Conservation (phyloP, 805 yeast species). For the Kodamaea kaohsiungensis region DNA sequence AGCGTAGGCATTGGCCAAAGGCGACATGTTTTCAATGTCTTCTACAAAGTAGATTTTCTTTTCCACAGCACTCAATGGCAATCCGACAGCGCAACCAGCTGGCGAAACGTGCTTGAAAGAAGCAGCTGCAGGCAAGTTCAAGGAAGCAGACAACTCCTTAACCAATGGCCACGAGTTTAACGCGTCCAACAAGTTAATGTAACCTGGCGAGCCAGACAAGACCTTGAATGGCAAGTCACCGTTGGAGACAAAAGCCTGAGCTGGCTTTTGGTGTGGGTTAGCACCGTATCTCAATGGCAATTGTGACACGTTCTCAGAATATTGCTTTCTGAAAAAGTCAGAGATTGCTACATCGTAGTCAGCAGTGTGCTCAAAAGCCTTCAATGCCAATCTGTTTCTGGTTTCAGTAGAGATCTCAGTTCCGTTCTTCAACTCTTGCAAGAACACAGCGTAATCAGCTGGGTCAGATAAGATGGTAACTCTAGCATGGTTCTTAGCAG, state of each 20-base stretch:
- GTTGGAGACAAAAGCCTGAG: conserved; percentile 88
- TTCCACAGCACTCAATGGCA: conserved; percentile 88
- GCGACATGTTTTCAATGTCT: conserved; percentile 92
- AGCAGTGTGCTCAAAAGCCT: conserved; percentile 98
- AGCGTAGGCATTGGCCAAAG: conserved; percentile 96
- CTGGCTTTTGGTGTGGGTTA: conserved; percentile 99
- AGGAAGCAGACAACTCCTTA: conserved; percentile 90
- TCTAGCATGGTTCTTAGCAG: conserved; percentile 97
- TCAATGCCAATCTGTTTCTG: conserved; percentile 84
- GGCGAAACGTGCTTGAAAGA: conserved; percentile 99
- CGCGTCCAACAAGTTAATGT: conserved; percentile 94
- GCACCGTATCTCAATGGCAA: conserved; percentile 97
- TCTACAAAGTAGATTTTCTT: conserved; percentile 94
- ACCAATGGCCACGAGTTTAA: conserved; percentile 98
- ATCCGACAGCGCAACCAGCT: conserved; percentile 97
- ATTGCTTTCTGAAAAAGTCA: conserved; percentile 96
- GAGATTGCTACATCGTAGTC: conserved; percentile 95
- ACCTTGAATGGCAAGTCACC: conserved; percentile 95
- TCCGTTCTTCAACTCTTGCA: conserved; percentile 74
- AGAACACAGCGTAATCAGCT: conserved; percentile 82
- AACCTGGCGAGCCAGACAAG: conserved; percentile 93
- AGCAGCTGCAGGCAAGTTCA: conserved; percentile 97
- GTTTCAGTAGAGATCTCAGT: conserved; percentile 74
- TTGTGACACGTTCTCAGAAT: conserved; percentile 86
- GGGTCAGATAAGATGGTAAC: conserved; percentile 97